Evolutionary conservation across 2,329 filamentous ascomycete species (phyloP).

Genomic region (Hymenoscyphus salicellus): DNA sequence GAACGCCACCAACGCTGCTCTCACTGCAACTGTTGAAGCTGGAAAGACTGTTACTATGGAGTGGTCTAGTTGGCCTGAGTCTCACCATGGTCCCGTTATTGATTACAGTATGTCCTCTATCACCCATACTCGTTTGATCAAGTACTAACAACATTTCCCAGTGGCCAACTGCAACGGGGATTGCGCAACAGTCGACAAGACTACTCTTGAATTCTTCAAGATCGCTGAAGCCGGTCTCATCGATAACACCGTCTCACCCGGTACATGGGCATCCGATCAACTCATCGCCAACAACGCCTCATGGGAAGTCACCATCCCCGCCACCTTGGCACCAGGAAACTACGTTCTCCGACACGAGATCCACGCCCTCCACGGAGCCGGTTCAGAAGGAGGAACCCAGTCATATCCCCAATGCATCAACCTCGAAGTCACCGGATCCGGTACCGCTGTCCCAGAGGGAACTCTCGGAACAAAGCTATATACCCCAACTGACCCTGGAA

Average conservation of each 20-base stretch:
- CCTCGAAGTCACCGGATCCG: constrained; percentile 45
- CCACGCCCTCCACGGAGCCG: constrained; percentile 32
- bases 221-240: constrained; percentile 40
- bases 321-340: constrained; percentile 42
- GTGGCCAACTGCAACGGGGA: constrained; percentile 34
- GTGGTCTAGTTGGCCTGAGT: constrained; percentile 50
- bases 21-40: constrained; percentile 43
- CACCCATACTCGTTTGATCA: too few relatives aligned
- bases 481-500: constrained; percentile 43
- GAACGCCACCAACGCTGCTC: constrained; percentile 39
- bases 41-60: constrained; percentile 47
- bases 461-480: constrained; percentile 23
- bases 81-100: constrained; percentile 42
- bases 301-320: constrained; percentile 47
- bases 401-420: constrained; percentile 52
- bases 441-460: constrained; percentile 39
- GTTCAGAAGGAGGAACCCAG: constrained; percentile 44
- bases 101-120: constrained; percentile 14
- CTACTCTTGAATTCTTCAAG: constrained; percentile 42
- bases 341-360: constrained; percentile 56
- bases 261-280: constrained; percentile 44
- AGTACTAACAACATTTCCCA: too few relatives aligned
- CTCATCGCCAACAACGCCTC: constrained; percentile 53
- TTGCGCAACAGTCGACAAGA: constrained; percentile 41
- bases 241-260: constrained; percentile 34